Conservation (phyloP, 306 rosid genomes). For the Comarum palustre region DNA sequence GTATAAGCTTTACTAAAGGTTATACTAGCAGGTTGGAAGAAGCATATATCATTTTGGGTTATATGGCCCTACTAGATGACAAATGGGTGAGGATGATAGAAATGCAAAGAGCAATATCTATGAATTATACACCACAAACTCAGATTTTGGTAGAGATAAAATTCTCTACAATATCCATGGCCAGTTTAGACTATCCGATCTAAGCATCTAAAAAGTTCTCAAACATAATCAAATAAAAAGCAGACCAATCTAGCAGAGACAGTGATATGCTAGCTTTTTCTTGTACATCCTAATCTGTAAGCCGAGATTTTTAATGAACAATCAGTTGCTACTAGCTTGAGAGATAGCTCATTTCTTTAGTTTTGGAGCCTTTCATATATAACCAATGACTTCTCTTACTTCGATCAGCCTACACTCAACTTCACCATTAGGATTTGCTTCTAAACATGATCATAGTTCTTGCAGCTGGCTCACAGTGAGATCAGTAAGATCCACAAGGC, state of each 20-base stretch:
- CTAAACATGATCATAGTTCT: conserved; percentile 44
- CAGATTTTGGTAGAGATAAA: conserved; percentile 53
- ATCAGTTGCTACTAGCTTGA: neutral
- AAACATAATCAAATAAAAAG: conserved; percentile 10
- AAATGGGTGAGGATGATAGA: conserved; percentile 38
- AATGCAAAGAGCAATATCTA: conserved; percentile 31
- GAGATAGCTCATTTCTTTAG: neutral
- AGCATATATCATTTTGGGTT: neutral
- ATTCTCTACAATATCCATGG: conserved; percentile 31
- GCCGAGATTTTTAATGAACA: neutral
- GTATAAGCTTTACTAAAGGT: neutral
- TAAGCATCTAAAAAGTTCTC: conserved; percentile 8
- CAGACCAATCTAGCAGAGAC: conserved; percentile 13
- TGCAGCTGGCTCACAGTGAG: conserved; percentile 33
- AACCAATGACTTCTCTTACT: conserved; percentile 58
- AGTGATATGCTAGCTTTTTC: neutral
- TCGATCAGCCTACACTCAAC: conserved; percentile 49
- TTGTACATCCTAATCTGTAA: conserved; percentile 9
- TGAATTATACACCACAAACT: conserved; percentile 60
- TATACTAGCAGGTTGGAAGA: neutral
- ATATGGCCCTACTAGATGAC: conserved; percentile 14
- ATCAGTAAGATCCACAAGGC: conserved; percentile 40
- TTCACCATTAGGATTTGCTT: conserved; percentile 37
- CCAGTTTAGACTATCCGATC: conserved; percentile 15
- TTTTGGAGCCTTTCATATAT: conserved; percentile 23